A percentile compares a stretch with the other conserved stretches of the same genome.
Evolutionary conservation across 176 grass and related monocot genomes (phyloP).

Genomic region (Oryza meridionalis): DNA sequence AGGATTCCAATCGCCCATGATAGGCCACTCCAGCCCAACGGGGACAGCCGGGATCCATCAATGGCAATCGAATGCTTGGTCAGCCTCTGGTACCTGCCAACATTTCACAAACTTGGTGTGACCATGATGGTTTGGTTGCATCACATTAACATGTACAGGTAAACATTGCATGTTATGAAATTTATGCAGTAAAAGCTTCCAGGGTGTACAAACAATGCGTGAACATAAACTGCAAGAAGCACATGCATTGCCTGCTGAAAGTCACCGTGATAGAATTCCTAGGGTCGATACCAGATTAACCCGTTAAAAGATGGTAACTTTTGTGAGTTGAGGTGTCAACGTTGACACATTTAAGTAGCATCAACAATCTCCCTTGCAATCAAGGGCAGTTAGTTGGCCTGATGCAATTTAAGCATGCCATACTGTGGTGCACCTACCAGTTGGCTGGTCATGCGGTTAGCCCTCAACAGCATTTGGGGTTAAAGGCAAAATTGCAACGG

Average conservation of each 20-base stretch:
- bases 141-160: background rate
- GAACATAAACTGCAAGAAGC: background rate
- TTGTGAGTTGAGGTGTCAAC: constrained; percentile 47
- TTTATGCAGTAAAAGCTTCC: background rate
- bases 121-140: constrained; percentile 26
- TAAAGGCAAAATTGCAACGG: constrained; percentile 43
- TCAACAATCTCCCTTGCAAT: constrained; percentile 43
- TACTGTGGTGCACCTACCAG: constrained; percentile 45
- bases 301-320: background rate
- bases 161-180: constrained; percentile 17
- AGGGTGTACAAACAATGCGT: too few species aligned
- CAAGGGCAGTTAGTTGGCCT: constrained; percentile 54
- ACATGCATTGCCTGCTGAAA: background rate
- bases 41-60: constrained; percentile 55
- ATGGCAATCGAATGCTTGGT: constrained; percentile 64
- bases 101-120: constrained; percentile 38
- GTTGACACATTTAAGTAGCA: constrained; percentile 41
- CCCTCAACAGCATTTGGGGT: constrained; percentile 19
- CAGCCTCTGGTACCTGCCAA: constrained; percentile 78
- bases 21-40: constrained; percentile 74
- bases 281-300: constrained; percentile 19
- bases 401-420: constrained; percentile 46
- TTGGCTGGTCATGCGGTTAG: constrained; percentile 44
- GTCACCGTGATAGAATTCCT: background rate
- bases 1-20: constrained; percentile 86